Percentiles rank a stretch among this genome's conserved stretches.
Evolutionary conservation across 768 basidiomycete genomes (phyloP).

Genomic region (Leccinum disarticulatum): DNA sequence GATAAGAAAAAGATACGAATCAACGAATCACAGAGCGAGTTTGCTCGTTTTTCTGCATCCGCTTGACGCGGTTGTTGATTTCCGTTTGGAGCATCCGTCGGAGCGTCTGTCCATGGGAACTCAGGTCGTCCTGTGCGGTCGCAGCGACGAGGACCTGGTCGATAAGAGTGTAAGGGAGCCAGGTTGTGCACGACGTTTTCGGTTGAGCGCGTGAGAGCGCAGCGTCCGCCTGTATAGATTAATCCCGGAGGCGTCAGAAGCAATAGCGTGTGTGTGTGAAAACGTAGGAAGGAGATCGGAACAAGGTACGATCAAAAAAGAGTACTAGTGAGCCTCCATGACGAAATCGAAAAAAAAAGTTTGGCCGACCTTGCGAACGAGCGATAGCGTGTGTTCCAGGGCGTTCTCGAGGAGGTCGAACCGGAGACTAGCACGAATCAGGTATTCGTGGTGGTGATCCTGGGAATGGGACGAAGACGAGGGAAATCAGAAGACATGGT

Average conservation of each 20-base stretch:
- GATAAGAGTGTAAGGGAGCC: conserved; percentile 82
- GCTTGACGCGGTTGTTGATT: conserved; percentile 61
- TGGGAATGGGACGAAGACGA: conserved; percentile 1
- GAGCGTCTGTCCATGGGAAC: conserved; percentile 39
- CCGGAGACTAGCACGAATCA: conserved; percentile 75
- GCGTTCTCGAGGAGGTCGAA: conserved; percentile 81
- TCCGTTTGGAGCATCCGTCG: conserved; percentile 57
- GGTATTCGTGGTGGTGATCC: conserved; percentile 79
- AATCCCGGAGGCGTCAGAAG: neutral
- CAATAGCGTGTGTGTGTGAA: conserved; percentile 1
- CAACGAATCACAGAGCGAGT: conserved; percentile 23
- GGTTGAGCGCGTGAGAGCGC: conserved; percentile 51
- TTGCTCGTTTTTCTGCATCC: conserved; percentile 64
- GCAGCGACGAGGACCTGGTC: conserved; percentile 78
- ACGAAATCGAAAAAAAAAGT: neutral
- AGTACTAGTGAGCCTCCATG: conserved; percentile 6
- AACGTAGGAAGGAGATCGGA: neutral
- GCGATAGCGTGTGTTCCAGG: conserved; percentile 64
- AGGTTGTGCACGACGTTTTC: conserved; percentile 60
- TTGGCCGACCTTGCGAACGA: conserved; percentile 68
- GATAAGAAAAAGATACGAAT: neutral
- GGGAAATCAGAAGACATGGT: neutral
- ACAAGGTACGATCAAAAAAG: conserved; percentile 3
- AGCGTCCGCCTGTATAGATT: conserved; percentile 46
- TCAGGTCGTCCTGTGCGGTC: conserved; percentile 49